phyloP scores from a whole-genome alignment of 1,139 yeast genomes.

The Sugiyamaella japonica region DNA sequence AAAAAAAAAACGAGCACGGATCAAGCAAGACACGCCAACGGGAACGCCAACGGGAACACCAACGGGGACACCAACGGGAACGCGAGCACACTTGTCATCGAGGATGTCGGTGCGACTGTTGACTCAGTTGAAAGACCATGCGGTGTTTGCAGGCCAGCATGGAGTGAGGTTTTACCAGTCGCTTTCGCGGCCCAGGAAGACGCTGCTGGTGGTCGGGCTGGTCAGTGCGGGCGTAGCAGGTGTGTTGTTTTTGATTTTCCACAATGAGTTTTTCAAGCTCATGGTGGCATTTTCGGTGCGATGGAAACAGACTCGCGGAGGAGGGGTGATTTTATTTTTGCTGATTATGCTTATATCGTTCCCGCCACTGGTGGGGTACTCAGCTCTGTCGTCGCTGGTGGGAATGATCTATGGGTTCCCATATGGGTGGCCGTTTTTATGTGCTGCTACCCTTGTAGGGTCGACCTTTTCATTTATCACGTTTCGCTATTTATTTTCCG shows the following conservation, averaged over 20 bases:
- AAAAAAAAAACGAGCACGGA: not conserved
- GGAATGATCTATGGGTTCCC: constrained; percentile 88
- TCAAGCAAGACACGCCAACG: not conserved
- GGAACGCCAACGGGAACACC: too few relatives aligned
- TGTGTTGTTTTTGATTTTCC: constrained; percentile 49
- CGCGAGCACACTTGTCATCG: not conserved
- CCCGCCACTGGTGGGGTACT: constrained; percentile 88
- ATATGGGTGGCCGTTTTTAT: constrained; percentile 75
- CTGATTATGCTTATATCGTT: constrained; percentile 57
- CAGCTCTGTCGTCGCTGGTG: constrained; percentile 62
- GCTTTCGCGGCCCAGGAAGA: constrained; percentile 12
- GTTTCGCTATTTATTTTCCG: constrained; percentile 60
- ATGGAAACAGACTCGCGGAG: constrained; percentile 50
- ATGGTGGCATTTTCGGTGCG: constrained; percentile 50
- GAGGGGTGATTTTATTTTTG: constrained; percentile 55
- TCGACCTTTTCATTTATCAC: constrained; percentile 69
- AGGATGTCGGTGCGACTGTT: constrained; percentile 6
- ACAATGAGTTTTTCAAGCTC: constrained; percentile 47
- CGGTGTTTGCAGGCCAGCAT: constrained; percentile 5
- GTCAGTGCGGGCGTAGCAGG: constrained; percentile 30
- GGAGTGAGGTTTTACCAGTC: constrained; percentile 11
- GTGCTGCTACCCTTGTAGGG: constrained; percentile 69
- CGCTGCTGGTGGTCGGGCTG: constrained; percentile 20
- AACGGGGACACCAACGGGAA: not conserved
- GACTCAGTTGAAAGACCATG: constrained; percentile 9